Conservation (phyloP, 371 early-diverging fungal species). For the Rhizopus delemar region DNA sequence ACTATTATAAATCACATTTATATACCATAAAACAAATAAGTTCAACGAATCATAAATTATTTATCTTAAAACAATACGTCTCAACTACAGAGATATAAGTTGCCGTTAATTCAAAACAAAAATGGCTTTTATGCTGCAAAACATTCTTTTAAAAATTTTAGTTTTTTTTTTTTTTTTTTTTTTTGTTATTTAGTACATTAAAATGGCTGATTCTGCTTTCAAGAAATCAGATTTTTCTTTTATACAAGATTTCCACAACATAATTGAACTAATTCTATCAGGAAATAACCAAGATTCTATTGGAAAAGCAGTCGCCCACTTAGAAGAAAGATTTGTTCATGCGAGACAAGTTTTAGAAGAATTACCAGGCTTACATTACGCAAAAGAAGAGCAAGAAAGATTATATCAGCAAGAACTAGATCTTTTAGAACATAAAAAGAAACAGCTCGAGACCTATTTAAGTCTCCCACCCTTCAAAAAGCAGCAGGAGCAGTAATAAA, state of each 20-base stretch:
- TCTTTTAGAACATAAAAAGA: constrained; percentile 33
- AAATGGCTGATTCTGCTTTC: constrained; percentile 14
- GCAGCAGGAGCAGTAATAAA: not conserved
- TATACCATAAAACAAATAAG: no score
- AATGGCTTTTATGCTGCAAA: no score
- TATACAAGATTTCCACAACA: constrained; percentile 36
- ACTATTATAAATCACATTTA: no score
- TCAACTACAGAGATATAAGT: no score
- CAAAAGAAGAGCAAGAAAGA: constrained; percentile 45
- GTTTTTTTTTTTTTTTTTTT: constrained; percentile 3
- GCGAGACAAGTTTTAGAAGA: constrained; percentile 44
- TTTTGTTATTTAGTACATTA: not conserved
- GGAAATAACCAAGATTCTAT: constrained; percentile 43
- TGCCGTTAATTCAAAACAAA: no score
- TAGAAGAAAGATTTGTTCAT: constrained; percentile 43
- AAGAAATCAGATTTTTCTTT: constrained; percentile 50
- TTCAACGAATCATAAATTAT: no score
- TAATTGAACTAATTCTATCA: constrained; percentile 36
- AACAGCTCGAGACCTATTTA: constrained; percentile 23
- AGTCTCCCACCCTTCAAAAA: not conserved
- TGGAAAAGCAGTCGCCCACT: constrained; percentile 45
- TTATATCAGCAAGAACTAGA: constrained; percentile 36
- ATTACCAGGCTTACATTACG: constrained; percentile 51
- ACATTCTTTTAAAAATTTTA: no score
- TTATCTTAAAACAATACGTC: no score